These are phyloP conservation scores for Obba rivulosa DNA, from an alignment of 768 basidiomycete genomes.

Conservation along the genomic window DNA sequence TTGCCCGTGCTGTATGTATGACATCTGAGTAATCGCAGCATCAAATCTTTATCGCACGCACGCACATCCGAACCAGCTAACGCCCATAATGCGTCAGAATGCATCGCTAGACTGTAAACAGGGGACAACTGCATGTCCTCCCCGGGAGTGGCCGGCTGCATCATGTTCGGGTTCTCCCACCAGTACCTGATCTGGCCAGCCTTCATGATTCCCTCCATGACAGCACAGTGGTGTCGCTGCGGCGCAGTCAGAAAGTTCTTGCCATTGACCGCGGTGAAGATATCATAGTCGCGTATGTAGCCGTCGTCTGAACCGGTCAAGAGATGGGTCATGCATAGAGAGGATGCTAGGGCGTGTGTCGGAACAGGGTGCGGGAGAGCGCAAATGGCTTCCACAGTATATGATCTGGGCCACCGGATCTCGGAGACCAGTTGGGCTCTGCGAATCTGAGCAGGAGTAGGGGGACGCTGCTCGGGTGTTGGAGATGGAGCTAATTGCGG, in stretches of 20 bases:
- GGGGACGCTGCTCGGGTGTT: conserved; percentile 27
- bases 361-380: conserved; percentile 87
- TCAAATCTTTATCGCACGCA: not conserved
- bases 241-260: conserved; percentile 83
- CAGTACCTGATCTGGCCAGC: conserved; percentile 81
- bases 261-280: conserved; percentile 84
- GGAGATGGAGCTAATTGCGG: conserved; percentile 18
- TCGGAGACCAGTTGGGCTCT: conserved; percentile 36
- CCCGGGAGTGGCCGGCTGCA: conserved; percentile 22
- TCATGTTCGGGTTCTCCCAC: conserved; percentile 77
- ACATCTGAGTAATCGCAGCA: not conserved
- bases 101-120: conserved; percentile 87
- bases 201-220: conserved; percentile 90
- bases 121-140: conserved; percentile 57
- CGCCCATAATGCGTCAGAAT: conserved; percentile 91
- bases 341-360: conserved; percentile 83
- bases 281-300: conserved; percentile 88
- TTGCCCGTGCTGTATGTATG: conserved; percentile 59
- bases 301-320: conserved; percentile 92
- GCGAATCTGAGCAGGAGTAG: conserved; percentile 53
- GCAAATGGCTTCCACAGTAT: conserved; percentile 86
- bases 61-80: conserved; percentile 80
- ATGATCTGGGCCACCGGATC: conserved; percentile 48
- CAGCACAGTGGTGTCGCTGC: conserved; percentile 82
- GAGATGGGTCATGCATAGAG: conserved; percentile 81